These are phyloP conservation scores for Chimonanthus salicifolius DNA, from an alignment of 164 flowering plant genomes.

Conservation along the genomic window DNA sequence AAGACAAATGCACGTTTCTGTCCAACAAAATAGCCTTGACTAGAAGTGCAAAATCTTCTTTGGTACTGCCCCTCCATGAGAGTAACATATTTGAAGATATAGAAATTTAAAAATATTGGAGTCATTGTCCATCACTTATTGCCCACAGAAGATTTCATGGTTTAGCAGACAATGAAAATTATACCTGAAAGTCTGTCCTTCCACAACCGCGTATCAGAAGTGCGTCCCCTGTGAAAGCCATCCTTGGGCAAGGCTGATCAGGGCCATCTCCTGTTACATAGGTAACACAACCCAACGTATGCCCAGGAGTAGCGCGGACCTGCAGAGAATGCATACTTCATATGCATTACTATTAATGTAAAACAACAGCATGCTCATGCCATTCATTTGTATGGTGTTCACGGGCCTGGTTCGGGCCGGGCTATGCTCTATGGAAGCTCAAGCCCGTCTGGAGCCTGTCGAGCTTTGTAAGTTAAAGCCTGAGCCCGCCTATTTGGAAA, in stretches of 20 bases:
- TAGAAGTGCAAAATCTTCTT: not conserved
- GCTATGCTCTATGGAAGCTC: no score
- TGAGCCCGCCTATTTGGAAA: no score
- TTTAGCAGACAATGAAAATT: not conserved
- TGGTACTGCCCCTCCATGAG: not conserved
- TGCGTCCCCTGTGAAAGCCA: constrained; percentile 98
- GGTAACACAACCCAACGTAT: constrained; percentile 89
- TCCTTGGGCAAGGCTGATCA: constrained; percentile 79
- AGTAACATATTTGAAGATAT: not conserved
- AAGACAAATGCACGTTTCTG: not conserved
- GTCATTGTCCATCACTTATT: not conserved
- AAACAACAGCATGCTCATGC: not conserved
- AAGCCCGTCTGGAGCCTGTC: no score
- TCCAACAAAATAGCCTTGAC: not conserved
- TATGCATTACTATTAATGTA: not conserved
- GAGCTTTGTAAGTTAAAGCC: no score
- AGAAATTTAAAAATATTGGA: not conserved
- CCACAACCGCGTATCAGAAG: constrained; percentile 93
- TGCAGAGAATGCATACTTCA: constrained; percentile 21
- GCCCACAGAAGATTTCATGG: not conserved
- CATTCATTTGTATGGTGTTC: not conserved
- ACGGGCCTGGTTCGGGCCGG: no score
- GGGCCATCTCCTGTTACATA: constrained; percentile 91
- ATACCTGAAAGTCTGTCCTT: constrained; percentile 91
- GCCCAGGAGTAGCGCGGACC: constrained; percentile 97